Evolutionary conservation across 768 basidiomycete genomes (phyloP).

Genomic region (Tulasnella sp.): DNA sequence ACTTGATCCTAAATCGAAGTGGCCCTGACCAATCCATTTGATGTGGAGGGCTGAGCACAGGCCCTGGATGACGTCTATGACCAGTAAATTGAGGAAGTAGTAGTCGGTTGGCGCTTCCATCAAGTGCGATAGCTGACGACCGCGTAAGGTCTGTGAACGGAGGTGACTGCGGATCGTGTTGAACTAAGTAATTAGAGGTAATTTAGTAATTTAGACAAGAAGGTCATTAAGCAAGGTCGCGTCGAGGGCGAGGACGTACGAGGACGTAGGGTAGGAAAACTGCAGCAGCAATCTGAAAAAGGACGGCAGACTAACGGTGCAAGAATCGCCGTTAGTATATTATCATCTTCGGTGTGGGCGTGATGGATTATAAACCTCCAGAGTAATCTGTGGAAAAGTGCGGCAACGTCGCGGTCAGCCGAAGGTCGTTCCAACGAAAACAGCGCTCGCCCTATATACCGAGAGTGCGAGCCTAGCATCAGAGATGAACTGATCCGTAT

Average conservation of each 20-base stretch:
- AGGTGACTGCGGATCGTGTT: background rate
- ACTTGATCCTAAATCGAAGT: conserved; percentile 44
- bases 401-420: background rate
- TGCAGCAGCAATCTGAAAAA: background rate
- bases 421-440: background rate
- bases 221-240: too few relatives aligned
- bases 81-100: conserved; percentile 42
- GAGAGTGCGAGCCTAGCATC: background rate
- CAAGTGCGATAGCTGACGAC: background rate
- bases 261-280: background rate
- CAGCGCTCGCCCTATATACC: background rate
- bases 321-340: background rate
- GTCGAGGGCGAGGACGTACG: background rate
- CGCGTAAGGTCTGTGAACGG: background rate
- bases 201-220: too few relatives aligned
- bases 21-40: conserved; percentile 44
- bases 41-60: conserved; percentile 47
- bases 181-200: background rate
- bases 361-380: background rate
- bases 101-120: conserved; percentile 40
- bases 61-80: conserved; percentile 43
- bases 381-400: background rate
- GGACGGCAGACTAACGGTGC: background rate
- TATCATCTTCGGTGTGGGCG: background rate
- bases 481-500: background rate